phyloP scores from a whole-genome alignment of 306 rosid genomes.

The Cajanus cajan region DNA sequence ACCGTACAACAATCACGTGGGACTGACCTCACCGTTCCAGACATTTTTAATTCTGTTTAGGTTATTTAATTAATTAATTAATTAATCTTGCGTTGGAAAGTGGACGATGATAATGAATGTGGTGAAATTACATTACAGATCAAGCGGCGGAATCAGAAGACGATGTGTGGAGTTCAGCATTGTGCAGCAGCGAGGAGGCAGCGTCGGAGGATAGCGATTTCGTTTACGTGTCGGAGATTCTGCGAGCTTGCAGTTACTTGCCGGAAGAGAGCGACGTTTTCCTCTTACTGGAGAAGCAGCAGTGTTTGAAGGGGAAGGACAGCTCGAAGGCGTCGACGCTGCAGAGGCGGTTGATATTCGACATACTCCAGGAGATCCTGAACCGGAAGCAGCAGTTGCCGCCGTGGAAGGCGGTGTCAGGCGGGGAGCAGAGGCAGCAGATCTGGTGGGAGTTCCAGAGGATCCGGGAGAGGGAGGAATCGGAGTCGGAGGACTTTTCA shows the following conservation, averaged over 20 bases:
- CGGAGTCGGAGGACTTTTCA: constrained; percentile 56
- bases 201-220: constrained; percentile 58
- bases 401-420: constrained; percentile 63
- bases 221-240: constrained; percentile 65
- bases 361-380: constrained; percentile 64
- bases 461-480: constrained; percentile 59
- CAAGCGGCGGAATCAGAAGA: constrained; percentile 63
- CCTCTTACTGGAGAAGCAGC: constrained; percentile 69
- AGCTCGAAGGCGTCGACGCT: constrained; percentile 52
- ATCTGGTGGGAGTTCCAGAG: constrained; percentile 69
- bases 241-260: constrained; percentile 57
- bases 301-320: constrained; percentile 64
- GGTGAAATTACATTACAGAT: constrained; percentile 42
- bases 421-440: constrained; percentile 21
- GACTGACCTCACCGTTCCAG: constrained; percentile 17
- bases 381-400: constrained; percentile 55
- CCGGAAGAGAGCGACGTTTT: constrained; percentile 65
- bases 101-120: not conserved
- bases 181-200: constrained; percentile 42
- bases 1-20: constrained; percentile 37
- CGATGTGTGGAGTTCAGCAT: constrained; percentile 55
- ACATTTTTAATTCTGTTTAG: not conserved
- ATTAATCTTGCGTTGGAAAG: not conserved
- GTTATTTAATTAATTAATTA: not conserved
- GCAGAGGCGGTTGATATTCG: constrained; percentile 68